These are phyloP conservation scores for Prunus padus DNA, from an alignment of 306 rosid genomes.

Conservation along the genomic window DNA sequence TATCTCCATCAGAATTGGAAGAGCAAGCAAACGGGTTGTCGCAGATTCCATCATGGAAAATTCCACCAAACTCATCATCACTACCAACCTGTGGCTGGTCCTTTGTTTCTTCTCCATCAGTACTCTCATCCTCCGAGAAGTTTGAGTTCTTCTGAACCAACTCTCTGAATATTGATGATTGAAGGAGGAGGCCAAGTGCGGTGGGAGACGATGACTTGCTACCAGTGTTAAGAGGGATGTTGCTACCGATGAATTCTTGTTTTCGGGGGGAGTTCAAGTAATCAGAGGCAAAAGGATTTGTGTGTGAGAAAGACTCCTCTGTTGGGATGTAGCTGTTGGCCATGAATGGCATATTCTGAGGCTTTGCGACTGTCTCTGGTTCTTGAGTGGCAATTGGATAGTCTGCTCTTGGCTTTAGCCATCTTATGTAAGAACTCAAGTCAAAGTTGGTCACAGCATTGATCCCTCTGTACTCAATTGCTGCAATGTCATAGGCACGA, in stretches of 20 bases:
- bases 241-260: constrained; percentile 37
- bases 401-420: constrained; percentile 62
- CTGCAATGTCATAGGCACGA: constrained; percentile 83
- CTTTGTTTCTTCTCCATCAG: constrained; percentile 45
- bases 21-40: constrained; percentile 50
- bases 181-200: constrained; percentile 66
- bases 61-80: constrained; percentile 47
- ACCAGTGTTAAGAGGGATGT: constrained; percentile 15
- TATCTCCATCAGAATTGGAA: constrained; percentile 11
- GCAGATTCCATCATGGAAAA: constrained; percentile 41
- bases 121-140: constrained; percentile 44
- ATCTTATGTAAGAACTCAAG: constrained; percentile 70
- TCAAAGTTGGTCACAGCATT: constrained; percentile 91
- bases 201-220: constrained; percentile 55
- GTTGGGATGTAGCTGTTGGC: constrained; percentile 21
- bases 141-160: constrained; percentile 61
- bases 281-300: constrained; percentile 25
- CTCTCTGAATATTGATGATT: constrained; percentile 62
- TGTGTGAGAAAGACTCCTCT: constrained; percentile 37
- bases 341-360: constrained; percentile 26
- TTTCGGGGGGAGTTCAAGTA: constrained; percentile 35
- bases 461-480: constrained; percentile 84
- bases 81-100: constrained; percentile 32
- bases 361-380: constrained; percentile 24
- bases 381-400: constrained; percentile 26